Base-by-base conservation (phyloP, 2,329 filamentous ascomycete species). In the Fusarium nisikadoi region DNA sequence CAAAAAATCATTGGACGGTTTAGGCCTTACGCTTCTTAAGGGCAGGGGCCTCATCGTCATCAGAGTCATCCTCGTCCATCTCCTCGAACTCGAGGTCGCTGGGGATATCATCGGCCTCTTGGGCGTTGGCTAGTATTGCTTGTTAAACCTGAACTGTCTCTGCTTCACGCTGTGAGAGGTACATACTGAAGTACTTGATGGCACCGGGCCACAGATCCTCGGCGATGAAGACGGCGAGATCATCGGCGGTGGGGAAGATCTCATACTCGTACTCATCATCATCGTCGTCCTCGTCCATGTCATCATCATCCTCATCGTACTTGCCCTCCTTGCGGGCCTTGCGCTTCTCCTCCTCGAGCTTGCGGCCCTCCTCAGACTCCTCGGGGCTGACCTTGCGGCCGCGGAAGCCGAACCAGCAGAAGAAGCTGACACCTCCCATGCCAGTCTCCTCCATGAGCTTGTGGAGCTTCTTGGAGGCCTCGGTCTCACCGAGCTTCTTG, bases 121-220 rank as follows among this genome's bases (percentile, higher is more conserved):
- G 90, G 49, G 93, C 93, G 41, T 62, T 55, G 57, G 76, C 80
- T 81, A 36, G 23, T 36, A 54, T 58, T 35, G 23, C 3, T 19
- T 60, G 79, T 88, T 79, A 88, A 49, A 57, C 54, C 31, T 57
- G 54, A 57, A 27, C 41, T 57, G 54, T 57, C 41, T 57, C 41
- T 57, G 54, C 23, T 49, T 36, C 54, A 10, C 54, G 45, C 17
- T 57, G 17, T 60, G 56, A 29, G 29, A 27, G n/a, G 35, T 62
- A 89, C 93, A 84, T 85, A 96, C 94, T 93, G 84, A 96, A 98
- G 84, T 96, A 97, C 81, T 93, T 94, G 81, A 97, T 91, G 64
- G 95, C 95, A 71, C 91, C 90, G 52, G 94, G 93, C 91, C 92
- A 98, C 57, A 98, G 84, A 75, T 98, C 95, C 79, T 98, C 95